Percentiles rank a stretch among this genome's conserved stretches.
phyloP scores from a whole-genome alignment of 139 green algal species.

The Asterochloris erici region DNA sequence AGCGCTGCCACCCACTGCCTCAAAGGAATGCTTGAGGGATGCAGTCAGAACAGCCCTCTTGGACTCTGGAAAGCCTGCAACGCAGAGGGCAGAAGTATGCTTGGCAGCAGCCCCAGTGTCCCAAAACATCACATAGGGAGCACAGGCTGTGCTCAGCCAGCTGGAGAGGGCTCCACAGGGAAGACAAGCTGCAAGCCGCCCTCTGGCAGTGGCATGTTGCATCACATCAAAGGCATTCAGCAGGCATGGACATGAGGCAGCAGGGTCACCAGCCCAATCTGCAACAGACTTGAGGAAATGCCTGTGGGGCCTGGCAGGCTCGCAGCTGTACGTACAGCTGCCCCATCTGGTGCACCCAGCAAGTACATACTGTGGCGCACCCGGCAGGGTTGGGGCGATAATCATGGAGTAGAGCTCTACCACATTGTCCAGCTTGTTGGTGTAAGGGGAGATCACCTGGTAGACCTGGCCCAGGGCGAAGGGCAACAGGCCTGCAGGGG shows the following conservation, averaged over 20 bases:
- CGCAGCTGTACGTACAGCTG: too few species aligned
- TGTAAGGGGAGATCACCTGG: constrained; percentile 20
- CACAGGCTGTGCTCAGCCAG: too few species aligned
- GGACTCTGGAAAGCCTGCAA: constrained; percentile 4
- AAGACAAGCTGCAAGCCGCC: too few species aligned
- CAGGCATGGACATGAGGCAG: too few species aligned
- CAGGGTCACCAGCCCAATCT: too few species aligned
- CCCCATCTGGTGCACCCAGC: background rate
- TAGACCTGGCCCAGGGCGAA: constrained; percentile 21
- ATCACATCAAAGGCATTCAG: too few species aligned
- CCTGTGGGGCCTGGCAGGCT: too few species aligned
- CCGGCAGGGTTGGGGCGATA: constrained; percentile 15
- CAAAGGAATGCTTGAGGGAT: constrained; percentile 23
- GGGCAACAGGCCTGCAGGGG: background rate
- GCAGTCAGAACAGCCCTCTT: constrained; percentile 14
- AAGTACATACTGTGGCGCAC: background rate
- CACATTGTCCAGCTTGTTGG: constrained; percentile 25
- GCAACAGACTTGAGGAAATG: too few species aligned
- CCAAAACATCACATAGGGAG: too few species aligned
- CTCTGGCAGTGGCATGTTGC: too few species aligned
- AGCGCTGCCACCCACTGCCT: constrained; percentile 5
- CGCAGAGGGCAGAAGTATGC: background rate
- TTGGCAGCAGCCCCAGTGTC: too few species aligned
- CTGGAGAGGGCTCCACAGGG: too few species aligned
- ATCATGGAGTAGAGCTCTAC: constrained; percentile 23